A percentile compares a stretch with the other conserved stretches of the same genome.
Evolutionary conservation across 345 rosid species (phyloP).

Genomic region (Salix dunnii): DNA sequence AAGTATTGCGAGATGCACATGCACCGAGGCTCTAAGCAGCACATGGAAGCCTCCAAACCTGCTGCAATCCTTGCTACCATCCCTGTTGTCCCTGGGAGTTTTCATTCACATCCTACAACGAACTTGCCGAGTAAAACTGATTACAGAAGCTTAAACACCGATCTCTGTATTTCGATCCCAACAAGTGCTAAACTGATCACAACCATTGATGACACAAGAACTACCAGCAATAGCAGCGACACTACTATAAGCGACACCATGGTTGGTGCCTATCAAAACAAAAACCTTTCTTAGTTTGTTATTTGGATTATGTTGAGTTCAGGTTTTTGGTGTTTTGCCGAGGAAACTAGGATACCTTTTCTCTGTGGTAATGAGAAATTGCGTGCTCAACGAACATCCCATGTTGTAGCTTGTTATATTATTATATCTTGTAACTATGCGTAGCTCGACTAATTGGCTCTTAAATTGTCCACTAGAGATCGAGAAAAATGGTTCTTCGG

Average conservation of each 20-base stretch:
- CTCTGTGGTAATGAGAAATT: slow-evolving; percentile 28
- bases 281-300: slow-evolving; percentile 26
- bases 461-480: too few species aligned
- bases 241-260: slow-evolving; percentile 54
- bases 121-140: slow-evolving; percentile 7
- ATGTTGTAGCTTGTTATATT: too few species aligned
- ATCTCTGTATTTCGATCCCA: slow-evolving; percentile 37
- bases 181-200: slow-evolving; percentile 16
- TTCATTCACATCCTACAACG: not conserved
- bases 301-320: slow-evolving; percentile 10
- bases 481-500: too few species aligned
- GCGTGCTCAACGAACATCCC: too few species aligned
- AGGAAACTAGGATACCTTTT: slow-evolving; percentile 41
- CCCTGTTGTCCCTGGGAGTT: not conserved
- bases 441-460: too few species aligned
- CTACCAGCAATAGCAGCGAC: slow-evolving; percentile 39
- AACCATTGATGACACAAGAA: slow-evolving; percentile 25
- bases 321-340: not conserved
- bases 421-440: too few species aligned
- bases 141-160: slow-evolving; percentile 11
- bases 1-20: slow-evolving; percentile 62
- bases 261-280: slow-evolving; percentile 22
- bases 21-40: slow-evolving; percentile 62
- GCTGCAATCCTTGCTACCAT: not conserved
- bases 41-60: not conserved